phyloP scores from a whole-genome alignment of 1,284 basidiomycete species.

The Hypsizygus ulmarius region DNA sequence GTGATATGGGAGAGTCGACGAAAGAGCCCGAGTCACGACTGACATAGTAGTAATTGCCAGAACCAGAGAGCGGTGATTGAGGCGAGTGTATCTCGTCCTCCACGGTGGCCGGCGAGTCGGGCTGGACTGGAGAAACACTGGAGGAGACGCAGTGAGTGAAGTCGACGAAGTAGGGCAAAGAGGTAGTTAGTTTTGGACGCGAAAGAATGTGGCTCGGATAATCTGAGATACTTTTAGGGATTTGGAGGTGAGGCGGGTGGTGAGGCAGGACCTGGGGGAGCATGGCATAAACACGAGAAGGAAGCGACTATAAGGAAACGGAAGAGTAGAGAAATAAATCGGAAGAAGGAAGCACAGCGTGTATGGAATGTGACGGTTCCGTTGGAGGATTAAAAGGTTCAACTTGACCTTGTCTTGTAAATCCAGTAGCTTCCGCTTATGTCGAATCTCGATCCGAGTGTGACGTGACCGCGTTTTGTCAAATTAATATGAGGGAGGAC shows the following conservation, averaged over 20 bases:
- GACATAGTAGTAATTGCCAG: conserved; percentile 32
- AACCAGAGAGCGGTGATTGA: conserved; percentile 25
- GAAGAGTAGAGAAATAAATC: conserved; percentile 12
- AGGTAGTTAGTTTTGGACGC: conserved; percentile 24
- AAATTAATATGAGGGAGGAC: no score
- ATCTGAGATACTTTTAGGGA: conserved; percentile 27
- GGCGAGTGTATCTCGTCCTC: conserved; percentile 34
- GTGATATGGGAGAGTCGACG: conserved; percentile 26
- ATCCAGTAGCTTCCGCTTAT: conserved; percentile 20
- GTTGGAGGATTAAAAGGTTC: conserved; percentile 18
- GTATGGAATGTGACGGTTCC: conserved; percentile 18
- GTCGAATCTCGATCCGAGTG: conserved; percentile 27
- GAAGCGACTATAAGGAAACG: conserved; percentile 16
- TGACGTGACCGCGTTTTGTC: conserved; percentile 29
- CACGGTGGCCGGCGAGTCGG: conserved; percentile 31
- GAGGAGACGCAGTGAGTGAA: conserved; percentile 22
- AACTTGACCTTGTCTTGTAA: conserved; percentile 9
- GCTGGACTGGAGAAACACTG: conserved; percentile 27
- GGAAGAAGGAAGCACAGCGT: conserved; percentile 12
- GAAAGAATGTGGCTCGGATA: conserved; percentile 22
- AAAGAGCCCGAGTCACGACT: conserved; percentile 26
- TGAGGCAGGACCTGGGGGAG: conserved; percentile 32
- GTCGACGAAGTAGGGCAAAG: conserved; percentile 24
- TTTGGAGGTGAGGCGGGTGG: conserved; percentile 25
- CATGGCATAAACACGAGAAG: conserved; percentile 22